Base-by-base conservation (phyloP, 148 eudicot species). In the Agrostemma githago region DNA sequence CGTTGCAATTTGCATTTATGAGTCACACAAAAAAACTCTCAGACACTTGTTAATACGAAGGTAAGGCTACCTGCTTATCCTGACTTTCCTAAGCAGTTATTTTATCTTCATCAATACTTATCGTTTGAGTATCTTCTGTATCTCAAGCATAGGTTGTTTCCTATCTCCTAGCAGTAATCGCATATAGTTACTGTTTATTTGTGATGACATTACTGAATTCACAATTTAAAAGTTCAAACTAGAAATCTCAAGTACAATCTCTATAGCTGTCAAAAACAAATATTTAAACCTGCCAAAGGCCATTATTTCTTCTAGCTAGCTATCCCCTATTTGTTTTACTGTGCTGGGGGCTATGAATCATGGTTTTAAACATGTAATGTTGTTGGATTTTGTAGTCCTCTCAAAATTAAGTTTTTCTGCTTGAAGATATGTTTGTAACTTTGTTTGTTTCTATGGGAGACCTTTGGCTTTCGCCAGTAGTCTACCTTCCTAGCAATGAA, bases 401-500 rank as follows among this genome's bases (percentile, higher is more conserved):
- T 63, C 10, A 9, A 37, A 34, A 63, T 63, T 37, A 4, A 34
- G 41, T 37, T 37, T 63, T 63, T n/a, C 34, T 63, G 41, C 15
- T 9, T 8, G n/a, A 14, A 16, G 68, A 37, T 64, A 5, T 64
- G 4, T 64, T 64, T 34, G 34, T n/a, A 5, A 15, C 62, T 16
- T 5, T 14, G 6, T n/a, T 58, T 58, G 21, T 19, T 17, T 58
- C 62, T 17, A 58, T 58, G 9, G 19, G 16, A 58, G 62, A 58
- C 19, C 2, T 20, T 57, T 57, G 19, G 19, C 5, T 57, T 16
- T 57, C 21, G 2, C 17, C 17, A 8, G 15, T 19, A 19, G 8
- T 58, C 21, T 19, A 58, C 16, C 5, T 16, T 58, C 62, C 43
- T 64, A 64, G 68, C 68, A 64, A 12, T 64, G 41, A 64, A 65